Evolutionary conservation across 1,284 basidiomycete genomes (phyloP).

Genomic region (Pseudozyma thailandica): DNA sequence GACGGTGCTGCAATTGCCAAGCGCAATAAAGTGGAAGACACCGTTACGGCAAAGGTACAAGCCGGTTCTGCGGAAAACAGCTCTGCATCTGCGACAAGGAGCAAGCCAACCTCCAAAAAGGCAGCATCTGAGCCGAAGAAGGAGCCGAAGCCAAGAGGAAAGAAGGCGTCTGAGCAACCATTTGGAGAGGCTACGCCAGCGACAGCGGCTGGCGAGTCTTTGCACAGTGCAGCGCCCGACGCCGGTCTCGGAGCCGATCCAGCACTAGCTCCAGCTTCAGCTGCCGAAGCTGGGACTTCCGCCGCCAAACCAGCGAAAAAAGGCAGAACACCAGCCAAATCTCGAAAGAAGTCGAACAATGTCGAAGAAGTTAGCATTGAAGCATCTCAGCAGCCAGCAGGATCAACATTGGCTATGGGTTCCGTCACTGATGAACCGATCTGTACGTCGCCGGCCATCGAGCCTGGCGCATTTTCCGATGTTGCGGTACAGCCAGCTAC

Average conservation of each 20-base stretch:
- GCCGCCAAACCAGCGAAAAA: conserved; percentile 3
- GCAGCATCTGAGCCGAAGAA: conserved; percentile 16
- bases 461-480: not conserved
- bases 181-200: not conserved
- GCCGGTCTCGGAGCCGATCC: too few relatives aligned
- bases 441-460: not conserved
- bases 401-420: not conserved
- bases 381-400: not conserved
- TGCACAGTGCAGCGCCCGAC: too few relatives aligned
- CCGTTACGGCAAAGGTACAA: not conserved
- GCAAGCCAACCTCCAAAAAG: conserved; percentile 4
- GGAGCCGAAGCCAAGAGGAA: conserved; percentile 5
- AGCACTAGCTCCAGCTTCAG: too few relatives aligned
- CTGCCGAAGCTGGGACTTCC: too few relatives aligned
- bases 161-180: conserved; percentile 1
- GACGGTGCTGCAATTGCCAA: conserved; percentile 2
- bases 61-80: not conserved
- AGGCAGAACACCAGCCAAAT: conserved; percentile 3
- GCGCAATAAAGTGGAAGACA: conserved; percentile 10
- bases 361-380: not conserved
- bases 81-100: not conserved
- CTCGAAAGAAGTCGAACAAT: conserved; percentile 10
- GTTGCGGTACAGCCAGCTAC: too few relatives aligned
- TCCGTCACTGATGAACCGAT: not conserved
- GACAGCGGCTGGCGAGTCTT: not conserved